Evolutionary conservation across 1,284 basidiomycete genomes (phyloP), one percentile per base, ranked within the genome.

Genomic region (Cutaneotrichosporon dermatis): DNA sequence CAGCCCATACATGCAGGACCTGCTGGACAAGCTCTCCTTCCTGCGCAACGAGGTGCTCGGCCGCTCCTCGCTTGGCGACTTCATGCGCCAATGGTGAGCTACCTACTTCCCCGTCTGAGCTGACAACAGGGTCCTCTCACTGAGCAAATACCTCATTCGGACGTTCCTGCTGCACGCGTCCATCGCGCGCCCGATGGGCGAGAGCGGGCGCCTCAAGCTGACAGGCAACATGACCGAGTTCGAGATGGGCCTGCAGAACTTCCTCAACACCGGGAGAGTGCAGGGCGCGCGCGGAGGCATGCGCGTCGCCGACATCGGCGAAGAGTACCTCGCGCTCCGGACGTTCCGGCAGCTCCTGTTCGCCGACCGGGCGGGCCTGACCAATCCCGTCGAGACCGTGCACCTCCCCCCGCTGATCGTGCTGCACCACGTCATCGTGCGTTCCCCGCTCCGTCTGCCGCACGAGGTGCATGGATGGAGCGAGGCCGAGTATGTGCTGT

Each of bases 221-320:
- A 91, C 92, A 55, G 89, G 86, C 55, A 94, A 98, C 74, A 94
- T 96, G 91, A 89, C 94, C 0, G 90, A 93, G 74, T 83, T 98
- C 55, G 95, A 98, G 78, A 95, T 97, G 75, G 86, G 88, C 0
- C 76, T 94, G 55, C 88, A 85, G 66, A 84, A 88, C 2, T 90
- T 95, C 71, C 80, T 92, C 70, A 81, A 80, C 15, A 75, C 76
- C 2, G 77, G 76, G 2, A 65, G 71, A 16, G 70, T 52, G 81
- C 87, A 67, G 80, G 83, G 71, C 8, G 69, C 72, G 60, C 85
- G 85, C 67, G 83, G 85, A 3, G 83, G 84, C 1, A 81, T 84
- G 11, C 84, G 83, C 66, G 80, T 92, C 49, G 87, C 89, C 60
- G 81, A 79, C 35, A 82, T 90, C 4, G 89, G 89, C 0, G 86